Percentiles rank a stretch among this genome's conserved stretches.
These are phyloP conservation scores for Dryadomyces sulphureus DNA, from an alignment of 2,329 filamentous ascomycete genomes.

Conservation along the genomic window DNA sequence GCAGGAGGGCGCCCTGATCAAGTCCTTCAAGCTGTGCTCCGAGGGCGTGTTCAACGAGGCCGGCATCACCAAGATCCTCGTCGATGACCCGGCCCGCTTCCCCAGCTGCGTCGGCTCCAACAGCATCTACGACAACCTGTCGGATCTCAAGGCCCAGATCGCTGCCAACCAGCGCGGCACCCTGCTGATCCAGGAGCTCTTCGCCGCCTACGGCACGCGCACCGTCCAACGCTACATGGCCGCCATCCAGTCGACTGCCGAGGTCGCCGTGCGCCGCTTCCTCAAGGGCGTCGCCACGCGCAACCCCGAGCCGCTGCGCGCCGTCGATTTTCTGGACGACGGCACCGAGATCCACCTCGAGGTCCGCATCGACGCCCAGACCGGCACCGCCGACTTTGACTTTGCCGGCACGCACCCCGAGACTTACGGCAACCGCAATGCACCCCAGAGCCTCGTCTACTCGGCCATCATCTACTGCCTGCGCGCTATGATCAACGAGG, in stretches of 20 bases:
- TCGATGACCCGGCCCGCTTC: slow-evolving; percentile 51
- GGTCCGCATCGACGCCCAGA: slow-evolving; percentile 16
- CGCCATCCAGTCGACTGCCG: slow-evolving; percentile 63
- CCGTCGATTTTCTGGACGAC: slow-evolving; percentile 23
- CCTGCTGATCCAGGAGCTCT: slow-evolving; percentile 52
- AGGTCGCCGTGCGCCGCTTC: slow-evolving; percentile 55
- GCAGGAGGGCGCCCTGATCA: slow-evolving; percentile 51
- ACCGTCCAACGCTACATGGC: slow-evolving; percentile 46
- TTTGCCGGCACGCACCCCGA: slow-evolving; percentile 20
- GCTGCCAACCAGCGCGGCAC: slow-evolving; percentile 65
- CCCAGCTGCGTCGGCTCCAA: slow-evolving; percentile 55
- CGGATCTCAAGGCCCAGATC: slow-evolving; percentile 61
- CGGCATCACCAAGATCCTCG: slow-evolving; percentile 42
- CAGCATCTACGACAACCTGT: slow-evolving; percentile 39
- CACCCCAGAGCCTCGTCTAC: slow-evolving; percentile 3
- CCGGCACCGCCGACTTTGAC: slow-evolving; percentile 19
- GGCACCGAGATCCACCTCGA: slow-evolving; percentile 19
- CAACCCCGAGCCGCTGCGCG: slow-evolving; percentile 17
- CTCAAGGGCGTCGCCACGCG: slow-evolving; percentile 51
- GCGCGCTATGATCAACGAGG: slow-evolving; percentile 18
- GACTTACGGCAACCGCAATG: slow-evolving; percentile 10
- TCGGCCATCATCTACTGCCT: slow-evolving; percentile 22
- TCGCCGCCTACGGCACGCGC: slow-evolving; percentile 46
- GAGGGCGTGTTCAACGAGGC: slow-evolving; percentile 67
- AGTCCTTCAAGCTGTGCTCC: slow-evolving; percentile 55